These are phyloP conservation scores for Phytophthora europaea DNA, from an alignment of 352 stramenopile species.

Conservation along the genomic window DNA sequence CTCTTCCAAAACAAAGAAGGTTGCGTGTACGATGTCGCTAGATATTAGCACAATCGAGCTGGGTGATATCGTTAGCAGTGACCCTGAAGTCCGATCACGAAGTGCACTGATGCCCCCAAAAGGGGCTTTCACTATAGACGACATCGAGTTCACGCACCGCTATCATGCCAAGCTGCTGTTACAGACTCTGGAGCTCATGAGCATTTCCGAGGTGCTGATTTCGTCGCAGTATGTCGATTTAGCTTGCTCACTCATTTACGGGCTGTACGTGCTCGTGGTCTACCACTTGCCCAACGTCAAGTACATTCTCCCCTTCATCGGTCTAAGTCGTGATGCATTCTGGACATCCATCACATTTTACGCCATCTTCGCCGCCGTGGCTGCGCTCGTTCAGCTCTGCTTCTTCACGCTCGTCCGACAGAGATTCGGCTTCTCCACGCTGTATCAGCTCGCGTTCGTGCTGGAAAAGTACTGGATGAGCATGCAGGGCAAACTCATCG, in stretches of 20 bases:
- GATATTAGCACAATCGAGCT: slow-evolving; percentile 6
- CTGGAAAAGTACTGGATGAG: slow-evolving; percentile 46
- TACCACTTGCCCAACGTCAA: slow-evolving; percentile 19
- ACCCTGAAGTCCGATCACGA: not conserved
- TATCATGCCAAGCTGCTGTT: slow-evolving; percentile 27
- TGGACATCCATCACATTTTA: slow-evolving; percentile 3
- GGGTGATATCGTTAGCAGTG: not conserved
- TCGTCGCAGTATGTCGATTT: slow-evolving; percentile 44
- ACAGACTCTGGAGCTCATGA: slow-evolving; percentile 36
- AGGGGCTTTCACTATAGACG: slow-evolving; percentile 16
- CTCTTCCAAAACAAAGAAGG: slow-evolving; percentile 3
- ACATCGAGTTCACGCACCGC: slow-evolving; percentile 26
- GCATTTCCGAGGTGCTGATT: slow-evolving; percentile 28
- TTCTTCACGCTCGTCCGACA: slow-evolving; percentile 20
- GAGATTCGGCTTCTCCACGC: slow-evolving; percentile 36
- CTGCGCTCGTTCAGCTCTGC: slow-evolving; percentile 18
- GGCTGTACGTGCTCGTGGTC: slow-evolving; percentile 31
- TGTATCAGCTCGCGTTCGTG: slow-evolving; percentile 45
- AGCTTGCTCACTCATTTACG: slow-evolving; percentile 34
- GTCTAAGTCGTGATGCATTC: not conserved
- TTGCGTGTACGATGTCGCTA: slow-evolving; percentile 6
- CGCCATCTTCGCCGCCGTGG: slow-evolving; percentile 17
- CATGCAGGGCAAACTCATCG: slow-evolving; percentile 33
- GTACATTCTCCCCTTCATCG: slow-evolving; percentile 27
- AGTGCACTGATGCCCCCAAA: not conserved